Percentiles rank a stretch among this genome's conserved stretches.
Evolutionary conservation across 1,139 yeast species (phyloP).

Genomic region (Oligophagozyma castellii): DNA sequence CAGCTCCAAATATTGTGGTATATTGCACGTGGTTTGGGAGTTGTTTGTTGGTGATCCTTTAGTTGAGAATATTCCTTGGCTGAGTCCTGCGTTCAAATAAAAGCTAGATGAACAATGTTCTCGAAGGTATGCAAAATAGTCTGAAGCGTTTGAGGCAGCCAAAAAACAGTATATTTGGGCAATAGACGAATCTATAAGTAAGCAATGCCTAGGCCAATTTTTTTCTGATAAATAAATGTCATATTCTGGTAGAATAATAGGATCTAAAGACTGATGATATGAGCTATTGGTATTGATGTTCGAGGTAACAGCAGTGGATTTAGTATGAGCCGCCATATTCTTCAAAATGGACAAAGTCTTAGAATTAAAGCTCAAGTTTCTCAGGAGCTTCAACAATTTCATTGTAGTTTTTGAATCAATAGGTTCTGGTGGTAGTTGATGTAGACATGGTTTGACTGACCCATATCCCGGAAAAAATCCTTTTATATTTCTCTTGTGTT

Average conservation of each 20-base stretch:
- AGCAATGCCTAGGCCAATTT: constrained; percentile 7
- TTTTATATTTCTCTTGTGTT: constrained; percentile 10
- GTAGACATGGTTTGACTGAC: constrained; percentile 16
- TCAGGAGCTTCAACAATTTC: constrained; percentile 11
- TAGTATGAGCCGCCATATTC: constrained; percentile 12
- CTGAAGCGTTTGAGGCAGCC: constrained; percentile 21
- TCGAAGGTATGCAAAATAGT: background rate
- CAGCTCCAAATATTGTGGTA: constrained; percentile 16
- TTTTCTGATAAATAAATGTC: constrained; percentile 8
- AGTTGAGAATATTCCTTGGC: no score
- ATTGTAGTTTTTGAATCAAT: constrained; percentile 12
- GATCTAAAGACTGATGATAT: constrained; percentile 5
- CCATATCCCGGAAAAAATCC: constrained; percentile 16
- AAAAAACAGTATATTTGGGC: constrained; percentile 16
- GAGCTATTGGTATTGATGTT: no score
- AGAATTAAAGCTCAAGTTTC: constrained; percentile 15
- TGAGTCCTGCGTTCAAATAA: no score
- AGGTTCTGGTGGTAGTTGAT: constrained; percentile 12
- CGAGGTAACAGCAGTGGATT: constrained; percentile 6
- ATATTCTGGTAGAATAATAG: constrained; percentile 12
- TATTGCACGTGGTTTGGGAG: background rate
- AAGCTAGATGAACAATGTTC: no score
- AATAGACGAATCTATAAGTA: constrained; percentile 14
- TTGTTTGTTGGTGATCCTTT: no score
- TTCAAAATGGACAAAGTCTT: constrained; percentile 12